Evolutionary conservation across 345 rosid genomes (phyloP).

Genomic region (Aquilaria malaccensis): DNA sequence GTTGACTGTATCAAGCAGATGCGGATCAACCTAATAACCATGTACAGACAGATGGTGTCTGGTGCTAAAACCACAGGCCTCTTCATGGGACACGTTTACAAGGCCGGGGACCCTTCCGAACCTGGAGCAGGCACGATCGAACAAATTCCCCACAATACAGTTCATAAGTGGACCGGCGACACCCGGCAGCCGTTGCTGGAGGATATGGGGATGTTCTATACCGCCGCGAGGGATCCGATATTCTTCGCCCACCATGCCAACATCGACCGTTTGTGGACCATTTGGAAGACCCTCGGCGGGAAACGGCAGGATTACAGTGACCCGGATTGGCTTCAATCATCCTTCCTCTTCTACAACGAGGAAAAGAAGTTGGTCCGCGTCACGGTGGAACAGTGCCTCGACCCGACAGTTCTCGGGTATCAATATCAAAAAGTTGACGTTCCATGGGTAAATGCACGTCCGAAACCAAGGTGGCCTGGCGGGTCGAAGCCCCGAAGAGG

Average conservation of each 20-base stretch:
- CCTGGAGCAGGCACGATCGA: slow-evolving; percentile 9
- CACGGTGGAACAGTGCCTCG: slow-evolving; percentile 8
- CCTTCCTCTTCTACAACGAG: slow-evolving; percentile 19
- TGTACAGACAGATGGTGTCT: slow-evolving; percentile 18
- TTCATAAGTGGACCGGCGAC: slow-evolving; percentile 18
- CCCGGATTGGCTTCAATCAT: slow-evolving; percentile 8
- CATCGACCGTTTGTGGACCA: slow-evolving; percentile 22
- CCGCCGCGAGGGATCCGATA: slow-evolving; percentile 18
- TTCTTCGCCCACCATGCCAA: slow-evolving; percentile 21
- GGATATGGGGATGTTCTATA: slow-evolving; percentile 21
- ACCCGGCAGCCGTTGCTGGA: slow-evolving; percentile 3
- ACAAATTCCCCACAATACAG: slow-evolving; percentile 10
- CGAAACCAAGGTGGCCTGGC: neutral
- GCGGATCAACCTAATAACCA: neutral
- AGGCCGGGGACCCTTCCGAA: neutral
- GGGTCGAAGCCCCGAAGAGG: neutral
- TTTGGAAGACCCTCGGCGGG: slow-evolving; percentile 9
- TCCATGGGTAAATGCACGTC: slow-evolving; percentile 16
- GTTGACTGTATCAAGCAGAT: no score
- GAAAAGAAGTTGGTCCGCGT: slow-evolving; percentile 8
- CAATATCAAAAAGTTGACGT: slow-evolving; percentile 1
- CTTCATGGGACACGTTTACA: slow-evolving; percentile 12
- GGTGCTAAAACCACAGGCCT: slow-evolving; percentile 3
- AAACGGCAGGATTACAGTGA: slow-evolving; percentile 5
- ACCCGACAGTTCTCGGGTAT: slow-evolving; percentile 16